These are phyloP conservation scores for Teratosphaeriaceae sp. DNA, from an alignment of 2,329 filamentous ascomycete species.

Conservation along the genomic window DNA sequence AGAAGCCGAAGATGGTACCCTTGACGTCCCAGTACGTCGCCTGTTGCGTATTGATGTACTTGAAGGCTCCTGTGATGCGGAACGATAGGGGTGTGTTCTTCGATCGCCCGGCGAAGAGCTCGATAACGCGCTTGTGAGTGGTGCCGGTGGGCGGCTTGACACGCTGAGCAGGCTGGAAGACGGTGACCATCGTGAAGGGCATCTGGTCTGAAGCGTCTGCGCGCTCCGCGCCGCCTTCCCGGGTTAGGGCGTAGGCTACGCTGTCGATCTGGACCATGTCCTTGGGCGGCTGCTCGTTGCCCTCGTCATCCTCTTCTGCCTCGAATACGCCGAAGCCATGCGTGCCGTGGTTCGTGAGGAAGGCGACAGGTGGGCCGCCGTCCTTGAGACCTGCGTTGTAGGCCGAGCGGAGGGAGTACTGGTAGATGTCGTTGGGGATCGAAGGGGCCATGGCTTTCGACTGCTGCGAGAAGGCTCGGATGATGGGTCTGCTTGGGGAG, in stretches of 20 bases:
- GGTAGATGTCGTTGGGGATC: conserved; percentile 41
- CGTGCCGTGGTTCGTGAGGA: conserved; percentile 36
- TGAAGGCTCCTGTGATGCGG: conserved; percentile 31
- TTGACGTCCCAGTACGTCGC: conserved; percentile 26
- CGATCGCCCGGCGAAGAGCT: conserved; percentile 20
- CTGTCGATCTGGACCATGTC: conserved; percentile 32
- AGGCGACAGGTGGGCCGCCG: conserved; percentile 28
- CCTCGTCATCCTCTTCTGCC: conserved; percentile 19
- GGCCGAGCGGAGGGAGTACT: conserved; percentile 35
- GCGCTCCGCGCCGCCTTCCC: conserved; percentile 24
- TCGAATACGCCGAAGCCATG: conserved; percentile 38
- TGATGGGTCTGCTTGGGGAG: background rate
- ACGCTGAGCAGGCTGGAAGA: conserved; percentile 32
- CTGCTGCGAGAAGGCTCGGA: background rate
- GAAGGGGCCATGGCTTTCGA: conserved; percentile 15
- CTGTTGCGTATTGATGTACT: conserved; percentile 27
- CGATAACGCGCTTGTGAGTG: conserved; percentile 19
- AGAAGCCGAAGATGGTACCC: conserved; percentile 36
- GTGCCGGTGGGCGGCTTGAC: conserved; percentile 22
- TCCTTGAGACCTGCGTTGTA: conserved; percentile 31
- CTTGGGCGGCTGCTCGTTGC: conserved; percentile 9
- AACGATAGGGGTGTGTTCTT: conserved; percentile 38
- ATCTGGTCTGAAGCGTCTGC: conserved; percentile 30
- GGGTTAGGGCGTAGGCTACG: conserved; percentile 27
- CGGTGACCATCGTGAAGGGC: conserved; percentile 36